Base-by-base conservation (phyloP, 441 rosid genomes). In the Flueggea neowawraea region DNA sequence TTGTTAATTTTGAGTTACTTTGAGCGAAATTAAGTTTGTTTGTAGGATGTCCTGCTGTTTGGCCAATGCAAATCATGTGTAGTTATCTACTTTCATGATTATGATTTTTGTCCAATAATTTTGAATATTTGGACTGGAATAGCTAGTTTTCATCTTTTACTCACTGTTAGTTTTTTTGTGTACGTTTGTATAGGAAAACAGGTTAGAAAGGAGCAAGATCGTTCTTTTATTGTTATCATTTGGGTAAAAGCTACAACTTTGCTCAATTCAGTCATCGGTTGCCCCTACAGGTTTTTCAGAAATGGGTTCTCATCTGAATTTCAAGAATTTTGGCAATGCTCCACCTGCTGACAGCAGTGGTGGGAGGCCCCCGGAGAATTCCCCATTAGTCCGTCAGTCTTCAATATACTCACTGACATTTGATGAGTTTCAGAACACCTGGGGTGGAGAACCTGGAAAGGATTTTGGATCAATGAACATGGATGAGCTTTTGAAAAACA, bases 401-500 rank as follows among this genome's bases (percentile, higher is more conserved):
- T 91, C 99, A 7, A 63, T 94, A 60, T 94, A 90, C 68, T 79
- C 98, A 3, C 70, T 94, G 60, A 90, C 97, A 12, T 89, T 94
- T 64, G 97, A 91, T 43, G 98, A 90, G 82, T 83, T 94, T 55
- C 98, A 90, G 55, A 84, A 53, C 76, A 82, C 86, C 16, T 66
- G 84, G 78, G 74, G 86, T 62, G 86, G 90, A 6, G 85, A 88
- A 17, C 39, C 59, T 8, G 79, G 84, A 61, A 94, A 87, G 73
- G 97, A 90, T 69, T 82, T 88, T 65, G 94, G 96, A 32, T 91
- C 98, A 58, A 80, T 91, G 92, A 91, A 89, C 74, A 89, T 89
- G 96, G 97, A 91, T 41, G 98, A 92, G 82, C 68, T 92, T 66
- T 68, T 92, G 69, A 92, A 85, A 78, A 92, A 73, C 87, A 83